These are phyloP conservation scores for Oenanthe sinensis DNA, from an alignment of 129 eudicot species.

Conservation along the genomic window DNA sequence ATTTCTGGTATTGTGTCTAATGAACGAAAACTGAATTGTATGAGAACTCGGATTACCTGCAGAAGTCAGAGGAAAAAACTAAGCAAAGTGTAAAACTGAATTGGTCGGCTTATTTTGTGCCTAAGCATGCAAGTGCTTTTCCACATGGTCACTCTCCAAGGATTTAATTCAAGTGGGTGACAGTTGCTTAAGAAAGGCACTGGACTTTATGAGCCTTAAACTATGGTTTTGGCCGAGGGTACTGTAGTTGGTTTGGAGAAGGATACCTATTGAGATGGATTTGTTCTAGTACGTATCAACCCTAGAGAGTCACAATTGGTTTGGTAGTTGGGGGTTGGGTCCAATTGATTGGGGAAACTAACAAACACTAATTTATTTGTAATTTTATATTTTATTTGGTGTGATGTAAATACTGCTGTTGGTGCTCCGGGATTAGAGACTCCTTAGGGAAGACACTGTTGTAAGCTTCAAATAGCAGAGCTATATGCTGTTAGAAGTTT, in stretches of 20 bases:
- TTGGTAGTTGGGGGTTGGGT: too few relatives aligned
- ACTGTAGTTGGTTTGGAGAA: slow-evolving; percentile 60
- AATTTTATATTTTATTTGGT: slow-evolving; percentile 4
- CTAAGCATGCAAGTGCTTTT: slow-evolving; percentile 19
- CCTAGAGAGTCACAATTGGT: too few relatives aligned
- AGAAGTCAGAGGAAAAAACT: too few relatives aligned
- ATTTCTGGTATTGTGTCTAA: not conserved
- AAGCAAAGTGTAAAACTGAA: too few relatives aligned
- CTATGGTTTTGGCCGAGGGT: slow-evolving; percentile 52
- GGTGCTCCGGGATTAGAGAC: slow-evolving; percentile 62
- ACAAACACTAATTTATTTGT: too few relatives aligned
- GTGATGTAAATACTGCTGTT: slow-evolving; percentile 12
- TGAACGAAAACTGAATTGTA: not conserved
- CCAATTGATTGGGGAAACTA: too few relatives aligned
- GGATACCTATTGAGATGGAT: slow-evolving; percentile 45
- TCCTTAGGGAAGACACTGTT: slow-evolving; percentile 51
- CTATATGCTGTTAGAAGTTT: slow-evolving; percentile 9
- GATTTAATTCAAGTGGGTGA: too few relatives aligned
- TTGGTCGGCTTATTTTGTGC: too few relatives aligned
- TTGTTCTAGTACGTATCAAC: too few relatives aligned
- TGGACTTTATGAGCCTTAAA: slow-evolving; percentile 33
- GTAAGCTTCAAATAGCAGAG: slow-evolving; percentile 24
- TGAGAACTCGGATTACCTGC: not conserved
- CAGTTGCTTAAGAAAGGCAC: slow-evolving; percentile 55
- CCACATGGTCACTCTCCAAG: slow-evolving; percentile 65